phyloP scores from a whole-genome alignment of 2,329 filamentous ascomycete species.

The Chaetomium globosum region DNA sequence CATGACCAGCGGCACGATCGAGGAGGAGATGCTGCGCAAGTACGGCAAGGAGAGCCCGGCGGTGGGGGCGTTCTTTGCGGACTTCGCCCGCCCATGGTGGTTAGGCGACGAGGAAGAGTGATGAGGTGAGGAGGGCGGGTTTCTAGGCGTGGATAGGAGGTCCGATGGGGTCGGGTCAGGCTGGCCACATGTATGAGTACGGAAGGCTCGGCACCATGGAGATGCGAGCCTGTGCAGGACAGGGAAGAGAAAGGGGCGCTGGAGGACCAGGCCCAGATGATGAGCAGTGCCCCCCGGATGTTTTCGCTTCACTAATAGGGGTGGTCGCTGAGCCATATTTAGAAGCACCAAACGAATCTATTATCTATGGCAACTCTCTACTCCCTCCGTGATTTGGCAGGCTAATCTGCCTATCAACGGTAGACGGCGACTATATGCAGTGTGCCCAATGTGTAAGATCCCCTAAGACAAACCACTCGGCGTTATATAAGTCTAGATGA shows the following conservation, averaged over 20 bases:
- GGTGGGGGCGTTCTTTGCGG: conserved; percentile 17
- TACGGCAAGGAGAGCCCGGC: conserved; percentile 3
- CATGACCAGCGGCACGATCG: conserved; percentile 44
- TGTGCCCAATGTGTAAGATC: neutral
- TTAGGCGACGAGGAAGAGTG: conserved; percentile 7
- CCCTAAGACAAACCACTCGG: neutral
- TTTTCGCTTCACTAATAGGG: conserved; percentile 17
- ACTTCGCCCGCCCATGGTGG: conserved; percentile 20
- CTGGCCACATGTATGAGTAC: neutral
- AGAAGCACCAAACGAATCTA: conserved; percentile 5
- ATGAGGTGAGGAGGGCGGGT: neutral
- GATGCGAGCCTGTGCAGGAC: neutral
- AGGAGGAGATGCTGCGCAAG: conserved; percentile 44
- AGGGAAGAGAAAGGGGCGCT: neutral
- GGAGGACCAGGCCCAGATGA: neutral
- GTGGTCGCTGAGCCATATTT: neutral
- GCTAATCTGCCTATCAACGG: neutral
- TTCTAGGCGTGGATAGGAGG: neutral
- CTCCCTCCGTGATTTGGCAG: neutral
- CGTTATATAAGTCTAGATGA: neutral
- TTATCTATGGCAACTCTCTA: neutral
- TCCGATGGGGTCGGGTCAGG: neutral
- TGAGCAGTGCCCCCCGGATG: no score
- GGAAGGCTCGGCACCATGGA: neutral
- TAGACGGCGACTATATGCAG: neutral